Evolutionary conservation across 1,284 basidiomycete genomes (phyloP), one percentile per base, ranked within the genome.

Genomic region (Ganoderma leucocontextum): DNA sequence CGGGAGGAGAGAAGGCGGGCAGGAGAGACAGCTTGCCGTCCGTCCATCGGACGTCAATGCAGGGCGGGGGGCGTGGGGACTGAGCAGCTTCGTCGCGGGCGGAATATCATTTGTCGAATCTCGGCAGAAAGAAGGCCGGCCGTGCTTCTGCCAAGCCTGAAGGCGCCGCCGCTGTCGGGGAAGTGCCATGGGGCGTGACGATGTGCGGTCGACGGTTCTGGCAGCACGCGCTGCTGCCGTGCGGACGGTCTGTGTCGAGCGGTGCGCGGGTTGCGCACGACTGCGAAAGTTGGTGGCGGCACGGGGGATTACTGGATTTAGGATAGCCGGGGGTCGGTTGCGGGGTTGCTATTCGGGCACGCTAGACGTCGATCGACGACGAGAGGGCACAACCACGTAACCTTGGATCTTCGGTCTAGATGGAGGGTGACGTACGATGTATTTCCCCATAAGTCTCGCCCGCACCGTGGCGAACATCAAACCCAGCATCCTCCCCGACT

Each of bases 41-140:
- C 65, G 65, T 57, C 33, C 60, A 52, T 66, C 65, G 65, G 60
- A 66, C 65, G 60, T 66, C 59, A 62, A 36, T 41, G 52, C 59
- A 25, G 39, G 49, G 52, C 59, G 59, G 49, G 39, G 44, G 41
- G 44, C 29, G 59, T 36, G 49, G 36, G 9, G 64, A 8, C 25
- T 29, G 44, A 52, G 52, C 55, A 17, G 3, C 55, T 4, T n/a
- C 55, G 55, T 58, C 12, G 60, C 68, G 66, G 67, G 65, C 71
- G 73, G 73, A 71, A 63, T 68, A 68, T 69, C 64, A 58, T 72
- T 73, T 73, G 71, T 67, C 70, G 70, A 73, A 71, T 68, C 69
- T 74, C 72, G 72, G 71, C 68, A 65, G 63, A 69, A 69, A 69
- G 72, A 70, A 73, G 66, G 17, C 17, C 59, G 47, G 36, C n/a